Percentiles rank a stretch among this genome's conserved stretches.
phyloP scores from a whole-genome alignment of 2,329 filamentous ascomycete species.

The Ciborinia camelliae region DNA sequence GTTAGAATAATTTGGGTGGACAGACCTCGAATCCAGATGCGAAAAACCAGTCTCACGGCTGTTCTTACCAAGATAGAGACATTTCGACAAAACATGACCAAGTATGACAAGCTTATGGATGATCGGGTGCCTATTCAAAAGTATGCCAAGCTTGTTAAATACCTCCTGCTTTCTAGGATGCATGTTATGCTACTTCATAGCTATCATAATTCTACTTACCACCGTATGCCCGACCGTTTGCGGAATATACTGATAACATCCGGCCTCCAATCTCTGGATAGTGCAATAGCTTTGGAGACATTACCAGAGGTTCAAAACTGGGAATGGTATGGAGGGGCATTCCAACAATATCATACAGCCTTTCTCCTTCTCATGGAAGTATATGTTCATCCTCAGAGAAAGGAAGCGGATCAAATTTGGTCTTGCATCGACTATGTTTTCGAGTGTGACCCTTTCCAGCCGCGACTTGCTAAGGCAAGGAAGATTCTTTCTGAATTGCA shows the following conservation, averaged over 20 bases:
- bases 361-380: constrained; percentile 67
- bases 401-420: constrained; percentile 66
- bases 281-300: constrained; percentile 52
- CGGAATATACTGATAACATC: constrained; percentile 61
- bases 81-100: constrained; percentile 62
- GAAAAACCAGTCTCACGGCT: constrained; percentile 58
- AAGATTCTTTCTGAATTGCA: constrained; percentile 60
- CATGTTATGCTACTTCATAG: constrained; percentile 64
- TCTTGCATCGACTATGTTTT: constrained; percentile 66
- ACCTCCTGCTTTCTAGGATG: constrained; percentile 59
- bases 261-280: constrained; percentile 52
- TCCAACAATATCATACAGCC: constrained; percentile 70
- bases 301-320: constrained; percentile 53
- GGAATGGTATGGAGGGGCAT: constrained; percentile 68
- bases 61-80: constrained; percentile 66
- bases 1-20: constrained; percentile 69
- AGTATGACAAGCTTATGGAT: constrained; percentile 62
- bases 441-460: constrained; percentile 51
- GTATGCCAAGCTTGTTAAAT: constrained; percentile 61
- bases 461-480: constrained; percentile 55
- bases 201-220: constrained; percentile 49
- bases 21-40: constrained; percentile 59
- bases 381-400: constrained; percentile 44
- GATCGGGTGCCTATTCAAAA: constrained; percentile 58
- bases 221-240: constrained; percentile 57